Percentiles rank a stretch among this genome's conserved stretches.
These are phyloP conservation scores for Pseudognaphalium luteoalbum DNA, from an alignment of 129 eudicot species.

Conservation along the genomic window DNA sequence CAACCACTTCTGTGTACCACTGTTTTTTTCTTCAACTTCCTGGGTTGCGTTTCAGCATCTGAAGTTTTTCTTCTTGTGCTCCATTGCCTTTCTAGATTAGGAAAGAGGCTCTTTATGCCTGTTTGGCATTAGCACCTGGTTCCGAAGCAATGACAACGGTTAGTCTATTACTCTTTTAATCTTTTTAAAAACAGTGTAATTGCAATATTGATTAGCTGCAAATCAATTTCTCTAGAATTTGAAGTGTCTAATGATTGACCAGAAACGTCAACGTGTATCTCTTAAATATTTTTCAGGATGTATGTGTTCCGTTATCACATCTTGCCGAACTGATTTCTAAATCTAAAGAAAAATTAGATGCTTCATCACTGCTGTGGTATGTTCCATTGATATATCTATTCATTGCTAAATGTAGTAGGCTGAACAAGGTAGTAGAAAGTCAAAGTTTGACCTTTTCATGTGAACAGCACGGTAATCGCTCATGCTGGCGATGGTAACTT, in stretches of 20 bases:
- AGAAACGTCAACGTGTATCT: neutral
- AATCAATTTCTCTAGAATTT: neutral
- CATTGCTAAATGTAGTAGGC: neutral
- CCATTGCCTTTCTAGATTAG: slow-evolving; percentile 57
- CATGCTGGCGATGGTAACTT: slow-evolving; percentile 99
- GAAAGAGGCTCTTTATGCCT: slow-evolving; percentile 99
- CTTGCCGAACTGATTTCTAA: slow-evolving; percentile 82
- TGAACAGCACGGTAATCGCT: slow-evolving; percentile 82
- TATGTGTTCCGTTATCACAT: slow-evolving; percentile 85
- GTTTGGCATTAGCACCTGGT: slow-evolving; percentile 87
- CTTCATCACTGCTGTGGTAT: slow-evolving; percentile 76
- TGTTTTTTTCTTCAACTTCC: neutral
- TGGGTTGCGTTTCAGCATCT: neutral
- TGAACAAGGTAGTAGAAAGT: neutral
- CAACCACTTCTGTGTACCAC: neutral
- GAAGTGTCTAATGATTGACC: neutral
- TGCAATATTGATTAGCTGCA: neutral
- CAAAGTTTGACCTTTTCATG: slow-evolving; percentile 13
- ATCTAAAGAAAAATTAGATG: slow-evolving; percentile 70
- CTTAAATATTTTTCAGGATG: slow-evolving; percentile 53
- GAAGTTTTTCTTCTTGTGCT: neutral
- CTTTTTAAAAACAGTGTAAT: neutral
- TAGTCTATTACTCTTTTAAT: slow-evolving; percentile 27
- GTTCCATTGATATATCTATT: slow-evolving; percentile 4
- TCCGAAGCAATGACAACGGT: slow-evolving; percentile 95